phyloP scores from a whole-genome alignment of 2,329 filamentous ascomycete species.

The Trichoderma arundinaceum region DNA sequence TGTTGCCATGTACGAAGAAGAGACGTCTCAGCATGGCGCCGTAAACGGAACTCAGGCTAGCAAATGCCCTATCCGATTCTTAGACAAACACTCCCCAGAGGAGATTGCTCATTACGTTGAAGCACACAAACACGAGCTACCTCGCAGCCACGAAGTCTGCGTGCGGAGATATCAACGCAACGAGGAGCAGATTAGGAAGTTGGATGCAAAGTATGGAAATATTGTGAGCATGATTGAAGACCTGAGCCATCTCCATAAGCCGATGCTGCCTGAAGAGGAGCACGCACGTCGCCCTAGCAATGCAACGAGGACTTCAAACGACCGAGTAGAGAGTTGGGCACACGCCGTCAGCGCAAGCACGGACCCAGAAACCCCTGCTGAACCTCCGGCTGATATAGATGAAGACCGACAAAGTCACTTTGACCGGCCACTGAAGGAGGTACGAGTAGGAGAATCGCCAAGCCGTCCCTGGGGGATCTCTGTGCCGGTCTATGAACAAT shows the following conservation, averaged over 20 bases:
- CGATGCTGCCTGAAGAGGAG: slow-evolving; percentile 72
- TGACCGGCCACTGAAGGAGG: slow-evolving; percentile 82
- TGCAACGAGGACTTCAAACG: slow-evolving; percentile 62
- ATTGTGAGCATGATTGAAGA: slow-evolving; percentile 94
- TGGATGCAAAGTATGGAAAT: slow-evolving; percentile 93
- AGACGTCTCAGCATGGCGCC: slow-evolving; percentile 57
- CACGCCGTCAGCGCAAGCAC: slow-evolving; percentile 69
- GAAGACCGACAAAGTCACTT: slow-evolving; percentile 75
- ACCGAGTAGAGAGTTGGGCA: slow-evolving; percentile 86
- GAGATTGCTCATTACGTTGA: slow-evolving; percentile 94
- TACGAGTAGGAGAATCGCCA: slow-evolving; percentile 91
- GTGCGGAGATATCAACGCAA: slow-evolving; percentile 88
- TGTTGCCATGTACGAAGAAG: slow-evolving; percentile 67
- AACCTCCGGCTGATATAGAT: slow-evolving; percentile 48
- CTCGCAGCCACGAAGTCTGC: slow-evolving; percentile 91
- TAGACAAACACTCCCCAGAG: slow-evolving; percentile 90
- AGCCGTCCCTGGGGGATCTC: slow-evolving; percentile 92
- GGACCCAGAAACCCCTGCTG: slow-evolving; percentile 40
- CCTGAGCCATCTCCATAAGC: slow-evolving; percentile 83
- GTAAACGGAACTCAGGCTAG: slow-evolving; percentile 57
- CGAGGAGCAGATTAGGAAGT: slow-evolving; percentile 80
- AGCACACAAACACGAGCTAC: slow-evolving; percentile 92
- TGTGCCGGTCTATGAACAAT: slow-evolving; percentile 66
- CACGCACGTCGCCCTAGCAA: slow-evolving; percentile 51
- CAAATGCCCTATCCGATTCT: slow-evolving; percentile 89